Percentiles rank a stretch among this genome's conserved stretches.
Conservation (phyloP, 345 rosid species). For the Citrus australasica region DNA sequence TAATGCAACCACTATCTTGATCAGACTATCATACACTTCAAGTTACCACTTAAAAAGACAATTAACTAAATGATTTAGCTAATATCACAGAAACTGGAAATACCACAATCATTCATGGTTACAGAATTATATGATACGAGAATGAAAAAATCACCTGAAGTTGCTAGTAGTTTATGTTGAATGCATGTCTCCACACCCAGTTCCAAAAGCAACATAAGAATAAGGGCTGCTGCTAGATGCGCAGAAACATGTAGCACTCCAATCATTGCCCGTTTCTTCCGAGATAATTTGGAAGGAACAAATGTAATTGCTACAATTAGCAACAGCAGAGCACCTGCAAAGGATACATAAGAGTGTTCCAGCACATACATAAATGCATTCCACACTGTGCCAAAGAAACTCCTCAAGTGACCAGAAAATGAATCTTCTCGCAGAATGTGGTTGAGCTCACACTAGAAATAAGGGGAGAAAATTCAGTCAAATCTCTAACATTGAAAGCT, state of each 20-base stretch:
- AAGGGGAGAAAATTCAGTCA: slow-evolving; percentile 18
- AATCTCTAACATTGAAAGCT: background rate
- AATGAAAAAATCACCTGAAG: slow-evolving; percentile 57
- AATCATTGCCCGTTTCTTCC: slow-evolving; percentile 69
- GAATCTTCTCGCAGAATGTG: slow-evolving; percentile 87
- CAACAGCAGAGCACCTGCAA: slow-evolving; percentile 65
- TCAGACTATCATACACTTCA: background rate
- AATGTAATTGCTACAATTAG: slow-evolving; percentile 64
- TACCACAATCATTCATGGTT: background rate
- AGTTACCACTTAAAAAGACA: background rate
- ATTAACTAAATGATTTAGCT: background rate
- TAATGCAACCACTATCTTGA: background rate
- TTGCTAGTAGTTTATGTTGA: slow-evolving; percentile 86
- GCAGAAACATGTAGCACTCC: slow-evolving; percentile 89
- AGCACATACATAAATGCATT: slow-evolving; percentile 58
- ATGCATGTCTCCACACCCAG: slow-evolving; percentile 91
- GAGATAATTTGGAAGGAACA: slow-evolving; percentile 82
- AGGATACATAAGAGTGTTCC: slow-evolving; percentile 77
- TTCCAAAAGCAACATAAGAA: slow-evolving; percentile 93
- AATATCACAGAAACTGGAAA: background rate
- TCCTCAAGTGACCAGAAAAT: slow-evolving; percentile 79
- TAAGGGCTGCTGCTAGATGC: slow-evolving; percentile 83
- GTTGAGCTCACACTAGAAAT: slow-evolving; percentile 83
- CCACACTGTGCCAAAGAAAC: slow-evolving; percentile 84
- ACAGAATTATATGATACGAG: slow-evolving; percentile 9